Evolutionary conservation across 371 early-diverging fungal genomes (phyloP).

Genomic region (Smittium culicis): DNA sequence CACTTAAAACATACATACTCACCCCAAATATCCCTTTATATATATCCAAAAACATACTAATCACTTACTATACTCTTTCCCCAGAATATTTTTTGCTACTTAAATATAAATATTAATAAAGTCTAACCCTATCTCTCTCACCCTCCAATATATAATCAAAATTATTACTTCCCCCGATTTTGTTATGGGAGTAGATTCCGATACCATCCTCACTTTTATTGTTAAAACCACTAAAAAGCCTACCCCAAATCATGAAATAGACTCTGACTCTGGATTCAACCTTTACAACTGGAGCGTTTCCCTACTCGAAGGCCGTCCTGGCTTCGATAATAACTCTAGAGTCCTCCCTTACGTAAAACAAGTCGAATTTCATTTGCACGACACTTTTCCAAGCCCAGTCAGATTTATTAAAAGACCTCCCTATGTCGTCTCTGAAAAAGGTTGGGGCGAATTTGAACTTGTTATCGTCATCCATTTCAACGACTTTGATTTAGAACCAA

Average conservation of each 20-base stretch:
- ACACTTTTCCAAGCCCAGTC: conserved; percentile 9
- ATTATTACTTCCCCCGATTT: too few species aligned
- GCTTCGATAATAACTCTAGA: neutral
- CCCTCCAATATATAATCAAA: too few species aligned
- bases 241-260: neutral
- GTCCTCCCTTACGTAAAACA: conserved; percentile 9
- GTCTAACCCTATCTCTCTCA: too few species aligned
- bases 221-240: conserved; percentile 5
- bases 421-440: conserved; percentile 6
- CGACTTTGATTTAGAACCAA: conserved; percentile 1
- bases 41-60: too few species aligned
- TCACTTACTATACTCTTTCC: too few species aligned
- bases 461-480: neutral
- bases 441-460: conserved; percentile 12
- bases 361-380: conserved; percentile 12
- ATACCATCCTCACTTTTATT: conserved; percentile 3
- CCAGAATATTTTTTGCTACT: too few species aligned
- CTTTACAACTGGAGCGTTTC: neutral
- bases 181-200: too few species aligned
- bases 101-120: too few species aligned
- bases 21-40: too few species aligned
- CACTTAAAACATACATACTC: too few species aligned
- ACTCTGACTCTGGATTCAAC: conserved; percentile 6
- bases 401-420: conserved; percentile 9
- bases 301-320: conserved; percentile 5